Evolutionary conservation across 768 basidiomycete genomes (phyloP).

Genomic region (Ephemerocybe angulata): DNA sequence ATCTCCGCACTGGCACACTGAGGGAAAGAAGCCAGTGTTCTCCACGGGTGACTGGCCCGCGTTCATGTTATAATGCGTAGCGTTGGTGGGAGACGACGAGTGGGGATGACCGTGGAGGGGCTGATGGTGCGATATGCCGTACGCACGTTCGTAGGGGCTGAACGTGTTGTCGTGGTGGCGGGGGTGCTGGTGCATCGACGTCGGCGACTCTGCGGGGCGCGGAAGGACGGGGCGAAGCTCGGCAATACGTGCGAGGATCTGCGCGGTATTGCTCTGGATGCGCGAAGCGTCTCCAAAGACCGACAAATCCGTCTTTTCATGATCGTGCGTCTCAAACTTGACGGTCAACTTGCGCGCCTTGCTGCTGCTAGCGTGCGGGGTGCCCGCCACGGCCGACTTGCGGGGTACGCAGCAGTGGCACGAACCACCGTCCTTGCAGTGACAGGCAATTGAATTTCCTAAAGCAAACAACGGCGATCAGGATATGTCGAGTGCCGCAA

Average conservation of each 20-base stretch:
- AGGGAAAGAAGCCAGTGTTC: slow-evolving; percentile 32
- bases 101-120: slow-evolving; percentile 21
- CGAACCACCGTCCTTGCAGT: slow-evolving; percentile 47
- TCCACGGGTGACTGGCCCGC: slow-evolving; percentile 7
- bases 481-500: slow-evolving; percentile 40
- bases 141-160: slow-evolving; percentile 68
- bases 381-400: slow-evolving; percentile 35
- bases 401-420: slow-evolving; percentile 62
- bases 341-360: slow-evolving; percentile 28
- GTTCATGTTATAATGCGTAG: slow-evolving; percentile 18
- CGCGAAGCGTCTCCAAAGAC: slow-evolving; percentile 5
- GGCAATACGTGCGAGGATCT: slow-evolving; percentile 58
- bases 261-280: slow-evolving; percentile 26
- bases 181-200: slow-evolving; percentile 9
- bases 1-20: slow-evolving; percentile 60
- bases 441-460: slow-evolving; percentile 39
- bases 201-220: slow-evolving; percentile 35
- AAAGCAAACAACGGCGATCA: slow-evolving; percentile 21
- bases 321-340: slow-evolving; percentile 19
- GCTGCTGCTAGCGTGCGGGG: too few relatives aligned
- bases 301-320: slow-evolving; percentile 11
- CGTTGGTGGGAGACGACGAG: slow-evolving; percentile 20
- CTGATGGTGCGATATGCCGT: slow-evolving; percentile 41
- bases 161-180: slow-evolving; percentile 49
- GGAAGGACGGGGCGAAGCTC: slow-evolving; percentile 71